Percentiles rank a stretch among this genome's conserved stretches.
Evolutionary conservation across 805 yeast genomes (phyloP).

Genomic region (Soucietia sequanensis): DNA sequence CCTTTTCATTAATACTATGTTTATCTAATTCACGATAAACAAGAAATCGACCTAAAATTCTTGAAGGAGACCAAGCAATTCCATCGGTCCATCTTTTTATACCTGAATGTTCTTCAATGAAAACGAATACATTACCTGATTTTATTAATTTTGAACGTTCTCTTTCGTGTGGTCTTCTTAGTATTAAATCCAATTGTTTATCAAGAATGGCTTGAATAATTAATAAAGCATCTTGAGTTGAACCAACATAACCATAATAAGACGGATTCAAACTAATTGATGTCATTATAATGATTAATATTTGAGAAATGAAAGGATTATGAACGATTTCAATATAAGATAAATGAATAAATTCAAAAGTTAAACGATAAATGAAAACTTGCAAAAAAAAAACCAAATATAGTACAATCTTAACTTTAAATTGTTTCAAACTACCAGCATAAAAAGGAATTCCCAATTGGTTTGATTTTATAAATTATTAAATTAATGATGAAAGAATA

Average conservation of each 20-base stretch:
- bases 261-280: too few relatives aligned
- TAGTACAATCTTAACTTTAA: too few relatives aligned
- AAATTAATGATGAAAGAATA: too few relatives aligned
- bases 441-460: too few relatives aligned
- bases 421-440: too few relatives aligned
- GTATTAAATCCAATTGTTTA: slow-evolving; percentile 57
- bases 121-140: slow-evolving; percentile 82
- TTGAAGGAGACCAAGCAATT: slow-evolving; percentile 88
- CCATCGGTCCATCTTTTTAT: slow-evolving; percentile 97
- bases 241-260: slow-evolving; percentile 71
- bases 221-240: slow-evolving; percentile 79
- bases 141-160: slow-evolving; percentile 66
- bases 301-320: too few relatives aligned
- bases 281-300: too few relatives aligned
- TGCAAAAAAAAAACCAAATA: too few relatives aligned
- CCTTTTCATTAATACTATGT: slow-evolving; percentile 42
- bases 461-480: too few relatives aligned
- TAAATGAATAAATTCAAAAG: too few relatives aligned
- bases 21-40: slow-evolving; percentile 68
- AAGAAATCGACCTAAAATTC: slow-evolving; percentile 81
- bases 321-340: too few relatives aligned
- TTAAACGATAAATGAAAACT: too few relatives aligned
- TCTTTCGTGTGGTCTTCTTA: slow-evolving; percentile 78
- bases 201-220: slow-evolving; percentile 77
- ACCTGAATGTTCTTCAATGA: slow-evolving; percentile 77